phyloP scores from a whole-genome alignment of 2,329 filamentous ascomycete species.

The Microascus cirrosus region DNA sequence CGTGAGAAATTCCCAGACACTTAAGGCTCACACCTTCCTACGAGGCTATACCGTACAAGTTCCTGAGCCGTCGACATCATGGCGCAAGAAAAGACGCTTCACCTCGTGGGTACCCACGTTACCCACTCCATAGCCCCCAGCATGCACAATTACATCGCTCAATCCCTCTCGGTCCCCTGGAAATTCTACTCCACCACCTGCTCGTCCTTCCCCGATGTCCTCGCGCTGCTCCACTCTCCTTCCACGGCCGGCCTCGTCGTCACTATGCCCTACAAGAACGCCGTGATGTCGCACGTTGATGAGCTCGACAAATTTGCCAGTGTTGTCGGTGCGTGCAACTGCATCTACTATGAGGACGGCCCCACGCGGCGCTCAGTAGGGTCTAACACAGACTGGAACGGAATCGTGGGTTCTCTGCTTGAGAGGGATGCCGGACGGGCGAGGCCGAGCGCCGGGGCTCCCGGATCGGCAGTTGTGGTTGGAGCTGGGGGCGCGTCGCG shows the following conservation, averaged over 20 bases:
- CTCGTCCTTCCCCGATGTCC: constrained; percentile 17
- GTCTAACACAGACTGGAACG: constrained; percentile 31
- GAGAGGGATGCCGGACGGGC: background rate
- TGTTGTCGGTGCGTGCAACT: constrained; percentile 25
- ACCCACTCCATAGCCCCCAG: constrained; percentile 25
- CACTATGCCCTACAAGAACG: constrained; percentile 28
- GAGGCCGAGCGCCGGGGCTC: constrained; percentile 3
- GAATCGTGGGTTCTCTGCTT: constrained; percentile 23
- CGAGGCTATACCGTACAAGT: background rate
- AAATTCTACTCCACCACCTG: constrained; percentile 16
- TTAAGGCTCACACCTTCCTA: no score
- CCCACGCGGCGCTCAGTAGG: constrained; percentile 15
- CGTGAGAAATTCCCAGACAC: no score
- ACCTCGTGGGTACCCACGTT: constrained; percentile 26
- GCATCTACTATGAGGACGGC: constrained; percentile 15
- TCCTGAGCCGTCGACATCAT: background rate
- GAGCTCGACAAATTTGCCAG: constrained; percentile 20
- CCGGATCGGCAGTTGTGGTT: constrained; percentile 20
- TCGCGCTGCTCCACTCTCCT: constrained; percentile 15
- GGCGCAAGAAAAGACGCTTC: constrained; percentile 11
- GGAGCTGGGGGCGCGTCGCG: constrained; percentile 29
- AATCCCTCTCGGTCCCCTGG: constrained; percentile 20
- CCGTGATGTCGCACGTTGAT: constrained; percentile 21
- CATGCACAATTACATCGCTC: constrained; percentile 26
- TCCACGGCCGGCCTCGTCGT: constrained; percentile 16